Evolutionary conservation across 371 early-diverging fungal species (phyloP), one percentile per base, ranked within the genome.

Genomic region (Synchytrium microbalum): DNA sequence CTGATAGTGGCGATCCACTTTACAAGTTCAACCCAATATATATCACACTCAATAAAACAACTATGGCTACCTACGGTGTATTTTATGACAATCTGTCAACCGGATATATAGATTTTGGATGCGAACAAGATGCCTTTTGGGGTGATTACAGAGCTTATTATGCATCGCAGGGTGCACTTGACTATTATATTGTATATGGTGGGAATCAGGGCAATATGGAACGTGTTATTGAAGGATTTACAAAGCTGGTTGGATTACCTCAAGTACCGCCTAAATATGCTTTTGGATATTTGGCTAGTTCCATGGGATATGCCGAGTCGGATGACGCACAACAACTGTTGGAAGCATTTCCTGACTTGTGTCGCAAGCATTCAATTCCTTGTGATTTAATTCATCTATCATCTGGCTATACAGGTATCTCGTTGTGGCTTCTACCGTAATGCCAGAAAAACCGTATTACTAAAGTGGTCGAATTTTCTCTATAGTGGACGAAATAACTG

Each of bases 361-460:
- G 79, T 58, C 66, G 67, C 3, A 65, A 75, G 52, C 65, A 79
- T 61, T 71, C 73, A 26, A 78, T 86, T 52, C 82, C 83, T 3
- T 86, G 86, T 60, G 86, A 86, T 66, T 74, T 83, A 27, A 67
- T 86, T 64, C 84, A 86, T 64, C 62, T 86, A 25, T 79, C 79
- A 3, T 82, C 84, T 57, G 86, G 84, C 31, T 86, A 86, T 63
- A 81, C 84, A 3, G 75, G 77, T 5, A 29, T 38, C 51, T 64
- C 64, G n/a, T n/a, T n/a, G n/a, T n/a, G n/a, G n/a, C n/a, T n/a
- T n/a, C n/a, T n/a, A n/a, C n/a, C n/a, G n/a, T n/a, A n/a, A n/a
- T 33, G 23, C 38, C 24, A 27, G 32, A 24, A 13, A 14, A 62
- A n/a, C 61, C 60, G 14, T 19, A 62, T 61, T 26, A 59, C 14